phyloP scores from a whole-genome alignment of 257 asterid genomes.

The Anisodus acutangulus region DNA sequence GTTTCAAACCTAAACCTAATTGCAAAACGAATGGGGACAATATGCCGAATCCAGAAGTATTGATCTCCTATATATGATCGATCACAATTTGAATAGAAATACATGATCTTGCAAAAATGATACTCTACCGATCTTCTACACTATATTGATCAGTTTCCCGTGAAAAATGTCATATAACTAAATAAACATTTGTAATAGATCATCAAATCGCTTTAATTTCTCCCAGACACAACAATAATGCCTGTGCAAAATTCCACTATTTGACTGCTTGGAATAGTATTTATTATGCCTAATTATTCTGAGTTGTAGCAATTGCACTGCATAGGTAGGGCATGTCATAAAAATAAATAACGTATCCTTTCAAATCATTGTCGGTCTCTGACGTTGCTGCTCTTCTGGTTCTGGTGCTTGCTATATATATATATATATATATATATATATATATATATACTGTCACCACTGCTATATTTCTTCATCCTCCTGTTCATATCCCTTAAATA shows the following conservation, averaged over 20 bases:
- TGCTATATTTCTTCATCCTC: background rate
- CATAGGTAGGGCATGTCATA: background rate
- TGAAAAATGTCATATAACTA: background rate
- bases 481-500: background rate
- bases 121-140: no score
- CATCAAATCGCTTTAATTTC: background rate
- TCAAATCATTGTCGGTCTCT: conserved; percentile 1
- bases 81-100: no score
- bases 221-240: background rate
- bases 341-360: conserved; percentile 7
- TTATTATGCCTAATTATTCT: background rate
- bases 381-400: background rate
- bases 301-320: background rate
- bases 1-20: no score
- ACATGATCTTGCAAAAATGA: no score
- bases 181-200: background rate
- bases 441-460: background rate
- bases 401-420: background rate
- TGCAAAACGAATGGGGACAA: background rate
- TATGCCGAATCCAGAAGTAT: no score
- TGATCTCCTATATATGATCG: no score
- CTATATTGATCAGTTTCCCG: no score
- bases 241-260: background rate
- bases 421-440: background rate
- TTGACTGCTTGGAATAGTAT: background rate